These are phyloP conservation scores for Colletotrichum kahawae DNA, from an alignment of 2,329 filamentous ascomycete genomes.

Conservation along the genomic window DNA sequence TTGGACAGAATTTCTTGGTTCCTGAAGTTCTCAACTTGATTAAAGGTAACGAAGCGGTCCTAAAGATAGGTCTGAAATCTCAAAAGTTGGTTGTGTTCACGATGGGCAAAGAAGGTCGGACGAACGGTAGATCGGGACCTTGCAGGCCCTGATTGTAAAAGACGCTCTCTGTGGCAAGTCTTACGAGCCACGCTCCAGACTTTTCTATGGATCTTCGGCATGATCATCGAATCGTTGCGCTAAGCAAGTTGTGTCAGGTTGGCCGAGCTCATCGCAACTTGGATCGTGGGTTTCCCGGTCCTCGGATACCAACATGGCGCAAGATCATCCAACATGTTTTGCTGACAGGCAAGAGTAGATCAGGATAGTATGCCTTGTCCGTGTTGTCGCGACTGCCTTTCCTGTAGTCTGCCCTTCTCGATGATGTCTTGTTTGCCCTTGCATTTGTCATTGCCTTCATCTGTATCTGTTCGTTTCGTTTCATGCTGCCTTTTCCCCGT, in stretches of 20 bases:
- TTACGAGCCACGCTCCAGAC: no score
- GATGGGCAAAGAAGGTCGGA: neutral
- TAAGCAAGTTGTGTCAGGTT: neutral
- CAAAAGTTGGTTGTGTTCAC: neutral
- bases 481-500: neutral
- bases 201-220: neutral
- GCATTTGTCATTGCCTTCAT: no score
- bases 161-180: neutral
- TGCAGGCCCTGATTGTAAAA: neutral
- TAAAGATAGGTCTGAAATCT: neutral
- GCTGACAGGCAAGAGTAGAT: neutral
- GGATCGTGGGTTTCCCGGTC: neutral
- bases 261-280: neutral
- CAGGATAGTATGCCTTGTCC: neutral
- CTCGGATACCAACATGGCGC: neutral
- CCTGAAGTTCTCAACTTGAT: neutral
- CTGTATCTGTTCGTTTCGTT: neutral
- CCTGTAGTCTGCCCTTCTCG: neutral
- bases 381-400: neutral
- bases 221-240: neutral
- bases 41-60: neutral
- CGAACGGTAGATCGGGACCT: neutral
- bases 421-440: fast-evolving
- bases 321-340: neutral
- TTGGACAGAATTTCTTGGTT: neutral